Evolutionary conservation across 2,329 filamentous ascomycete species (phyloP).

Genomic region (Exophiala oligosperma): DNA sequence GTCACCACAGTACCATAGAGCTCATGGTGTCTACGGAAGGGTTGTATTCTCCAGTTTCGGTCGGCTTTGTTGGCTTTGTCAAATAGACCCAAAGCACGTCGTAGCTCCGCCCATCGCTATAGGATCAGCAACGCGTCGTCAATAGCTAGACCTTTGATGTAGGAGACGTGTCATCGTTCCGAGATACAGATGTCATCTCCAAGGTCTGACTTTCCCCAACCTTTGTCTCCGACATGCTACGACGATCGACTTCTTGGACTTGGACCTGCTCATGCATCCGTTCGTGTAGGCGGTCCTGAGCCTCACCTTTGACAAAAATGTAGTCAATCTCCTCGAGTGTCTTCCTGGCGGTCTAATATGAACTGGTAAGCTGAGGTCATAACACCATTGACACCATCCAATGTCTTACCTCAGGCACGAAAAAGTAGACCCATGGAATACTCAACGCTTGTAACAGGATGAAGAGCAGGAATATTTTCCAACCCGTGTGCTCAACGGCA

Average conservation of each 20-base stretch:
- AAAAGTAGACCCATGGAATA: slow-evolving; percentile 14
- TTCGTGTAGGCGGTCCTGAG: neutral
- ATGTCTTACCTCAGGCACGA: slow-evolving; percentile 27
- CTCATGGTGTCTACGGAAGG: no score
- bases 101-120: no score
- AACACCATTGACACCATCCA: slow-evolving; percentile 1
- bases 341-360: slow-evolving; percentile 30
- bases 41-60: no score
- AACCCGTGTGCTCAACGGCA: slow-evolving; percentile 34
- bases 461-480: slow-evolving; percentile 37
- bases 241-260: neutral
- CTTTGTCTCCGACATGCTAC: neutral
- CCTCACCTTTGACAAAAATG: slow-evolving; percentile 20
- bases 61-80: no score
- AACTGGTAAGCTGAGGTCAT: slow-evolving; percentile 23
- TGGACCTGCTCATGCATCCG: slow-evolving; percentile 1
- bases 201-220: neutral
- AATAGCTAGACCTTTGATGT: neutral
- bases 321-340: slow-evolving; percentile 34
- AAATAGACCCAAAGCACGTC: no score
- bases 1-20: no score
- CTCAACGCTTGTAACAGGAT: slow-evolving; percentile 24
- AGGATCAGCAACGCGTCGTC: neutral
- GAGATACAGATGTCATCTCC: neutral
- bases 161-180: neutral